phyloP scores from a whole-genome alignment of 1,284 basidiomycete species.

The Coriolopsis trogii region DNA sequence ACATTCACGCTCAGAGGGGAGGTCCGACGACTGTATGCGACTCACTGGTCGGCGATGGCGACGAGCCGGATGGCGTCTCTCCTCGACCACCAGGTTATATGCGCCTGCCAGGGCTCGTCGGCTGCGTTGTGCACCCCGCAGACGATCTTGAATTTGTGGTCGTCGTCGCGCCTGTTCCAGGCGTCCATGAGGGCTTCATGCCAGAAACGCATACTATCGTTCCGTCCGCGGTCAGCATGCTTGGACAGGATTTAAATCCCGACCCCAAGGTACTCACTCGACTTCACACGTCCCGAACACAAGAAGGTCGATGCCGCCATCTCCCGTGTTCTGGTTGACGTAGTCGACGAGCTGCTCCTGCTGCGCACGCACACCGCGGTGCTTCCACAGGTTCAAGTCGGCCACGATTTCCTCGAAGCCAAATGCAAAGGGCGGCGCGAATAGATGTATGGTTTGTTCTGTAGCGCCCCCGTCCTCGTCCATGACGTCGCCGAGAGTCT shows the following conservation, averaged over 20 bases:
- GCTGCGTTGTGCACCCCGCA: conserved; percentile 41
- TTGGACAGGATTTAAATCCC: not conserved
- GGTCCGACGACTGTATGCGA: not conserved
- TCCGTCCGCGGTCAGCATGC: not conserved
- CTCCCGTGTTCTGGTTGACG: conserved; percentile 21
- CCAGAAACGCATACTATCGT: conserved; percentile 24
- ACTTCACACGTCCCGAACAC: conserved; percentile 42
- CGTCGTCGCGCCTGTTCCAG: conserved; percentile 38
- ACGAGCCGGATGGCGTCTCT: conserved; percentile 38
- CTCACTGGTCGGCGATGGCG: conserved; percentile 41
- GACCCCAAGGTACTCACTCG: conserved; percentile 28
- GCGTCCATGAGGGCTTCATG: conserved; percentile 33
- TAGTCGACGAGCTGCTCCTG: conserved; percentile 30
- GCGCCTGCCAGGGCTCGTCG: conserved; percentile 35
- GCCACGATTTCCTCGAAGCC: conserved; percentile 37
- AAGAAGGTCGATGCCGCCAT: conserved; percentile 35
- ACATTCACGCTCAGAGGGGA: not conserved
- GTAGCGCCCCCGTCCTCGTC: conserved; percentile 14
- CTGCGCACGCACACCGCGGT: conserved; percentile 28
- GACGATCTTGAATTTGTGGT: conserved; percentile 41
- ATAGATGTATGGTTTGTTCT: conserved; percentile 30
- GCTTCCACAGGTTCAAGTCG: conserved; percentile 30
- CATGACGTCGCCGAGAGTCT: conserved; percentile 36
- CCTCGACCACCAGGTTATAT: conserved; percentile 39
- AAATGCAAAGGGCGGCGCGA: conserved; percentile 32